Evolutionary conservation across 805 yeast species (phyloP).

Genomic region (Ascoidea asiatica): DNA sequence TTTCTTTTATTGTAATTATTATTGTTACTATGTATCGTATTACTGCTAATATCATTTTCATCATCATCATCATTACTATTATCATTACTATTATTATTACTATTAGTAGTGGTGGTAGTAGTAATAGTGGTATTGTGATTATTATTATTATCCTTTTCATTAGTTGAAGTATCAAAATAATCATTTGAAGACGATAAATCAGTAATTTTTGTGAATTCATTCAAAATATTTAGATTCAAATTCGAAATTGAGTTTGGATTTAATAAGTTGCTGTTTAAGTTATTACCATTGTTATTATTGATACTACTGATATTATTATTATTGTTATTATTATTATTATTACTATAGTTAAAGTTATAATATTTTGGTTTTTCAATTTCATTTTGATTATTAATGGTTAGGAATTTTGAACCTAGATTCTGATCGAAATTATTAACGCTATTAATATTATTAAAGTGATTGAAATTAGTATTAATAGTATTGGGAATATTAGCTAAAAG

Average conservation of each 20-base stretch:
- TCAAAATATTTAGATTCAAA: neutral
- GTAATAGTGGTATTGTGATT: slow-evolving; percentile 12
- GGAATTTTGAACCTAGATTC: too few species aligned
- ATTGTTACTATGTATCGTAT: neutral
- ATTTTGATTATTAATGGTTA: too few species aligned
- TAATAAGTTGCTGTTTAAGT: slow-evolving; percentile 14
- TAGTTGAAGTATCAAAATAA: slow-evolving; percentile 4
- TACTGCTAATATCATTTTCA: neutral
- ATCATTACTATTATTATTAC: slow-evolving; percentile 9
- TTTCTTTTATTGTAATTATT: neutral
- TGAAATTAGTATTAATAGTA: too few species aligned
- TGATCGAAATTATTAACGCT: too few species aligned
- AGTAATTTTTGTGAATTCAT: neutral
- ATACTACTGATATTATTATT: slow-evolving; percentile 8
- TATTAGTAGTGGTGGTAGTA: slow-evolving; percentile 12
- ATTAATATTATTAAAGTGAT: too few species aligned
- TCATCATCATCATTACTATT: too few species aligned
- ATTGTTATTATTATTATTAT: slow-evolving; percentile 13
- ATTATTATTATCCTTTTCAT: slow-evolving; percentile 16
- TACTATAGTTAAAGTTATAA: slow-evolving; percentile 12
- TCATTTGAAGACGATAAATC: neutral
- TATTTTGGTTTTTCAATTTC: slow-evolving; percentile 10
- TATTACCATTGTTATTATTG: slow-evolving; percentile 7
- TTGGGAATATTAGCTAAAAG: too few species aligned
- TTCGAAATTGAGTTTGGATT: slow-evolving; percentile 8